A percentile compares a stretch with the other conserved stretches of the same genome.
These are phyloP conservation scores for Zelopaecilomyces penicillatus DNA, from an alignment of 2,329 filamentous ascomycete genomes.

Conservation along the genomic window DNA sequence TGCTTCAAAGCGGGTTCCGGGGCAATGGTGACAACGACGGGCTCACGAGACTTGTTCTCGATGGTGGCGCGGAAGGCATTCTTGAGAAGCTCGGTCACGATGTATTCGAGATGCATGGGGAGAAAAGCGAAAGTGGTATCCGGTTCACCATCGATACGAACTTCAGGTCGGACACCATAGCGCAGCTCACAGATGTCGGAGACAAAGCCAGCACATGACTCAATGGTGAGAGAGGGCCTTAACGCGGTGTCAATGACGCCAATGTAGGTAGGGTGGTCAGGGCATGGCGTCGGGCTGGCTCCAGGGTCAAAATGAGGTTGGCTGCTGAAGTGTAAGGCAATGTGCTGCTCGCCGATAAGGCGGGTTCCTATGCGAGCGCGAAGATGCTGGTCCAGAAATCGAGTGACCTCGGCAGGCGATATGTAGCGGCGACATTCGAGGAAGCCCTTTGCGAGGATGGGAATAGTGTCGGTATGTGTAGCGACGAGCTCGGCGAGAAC, in stretches of 20 bases:
- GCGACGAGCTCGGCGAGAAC: slow-evolving; percentile 92
- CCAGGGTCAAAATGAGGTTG: slow-evolving; percentile 60
- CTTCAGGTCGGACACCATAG: slow-evolving; percentile 76
- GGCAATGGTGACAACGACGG: slow-evolving; percentile 87
- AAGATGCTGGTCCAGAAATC: slow-evolving; percentile 87
- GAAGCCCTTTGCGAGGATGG: slow-evolving; percentile 83
- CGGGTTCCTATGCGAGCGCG: slow-evolving; percentile 89
- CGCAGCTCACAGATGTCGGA: slow-evolving; percentile 95
- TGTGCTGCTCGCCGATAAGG: slow-evolving; percentile 91
- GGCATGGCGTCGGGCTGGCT: slow-evolving; percentile 41
- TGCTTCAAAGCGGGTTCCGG: slow-evolving; percentile 44
- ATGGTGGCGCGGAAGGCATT: slow-evolving; percentile 93
- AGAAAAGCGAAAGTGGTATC: slow-evolving; percentile 88
- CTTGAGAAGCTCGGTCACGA: slow-evolving; percentile 91
- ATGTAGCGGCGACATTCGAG: slow-evolving; percentile 91
- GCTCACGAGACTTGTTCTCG: slow-evolving; percentile 72
- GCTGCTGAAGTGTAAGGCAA: slow-evolving; percentile 69
- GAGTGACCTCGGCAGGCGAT: slow-evolving; percentile 69
- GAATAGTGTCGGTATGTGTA: slow-evolving; percentile 91
- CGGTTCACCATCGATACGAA: slow-evolving; percentile 76
- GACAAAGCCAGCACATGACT: slow-evolving; percentile 81
- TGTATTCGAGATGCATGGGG: slow-evolving; percentile 94
- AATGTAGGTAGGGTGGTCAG: slow-evolving; percentile 61
- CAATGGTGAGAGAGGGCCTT: slow-evolving; percentile 70
- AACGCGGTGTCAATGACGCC: slow-evolving; percentile 92